Evolutionary conservation across 352 stramenopile species (phyloP).

Genomic region (Phytophthora tubulina): DNA sequence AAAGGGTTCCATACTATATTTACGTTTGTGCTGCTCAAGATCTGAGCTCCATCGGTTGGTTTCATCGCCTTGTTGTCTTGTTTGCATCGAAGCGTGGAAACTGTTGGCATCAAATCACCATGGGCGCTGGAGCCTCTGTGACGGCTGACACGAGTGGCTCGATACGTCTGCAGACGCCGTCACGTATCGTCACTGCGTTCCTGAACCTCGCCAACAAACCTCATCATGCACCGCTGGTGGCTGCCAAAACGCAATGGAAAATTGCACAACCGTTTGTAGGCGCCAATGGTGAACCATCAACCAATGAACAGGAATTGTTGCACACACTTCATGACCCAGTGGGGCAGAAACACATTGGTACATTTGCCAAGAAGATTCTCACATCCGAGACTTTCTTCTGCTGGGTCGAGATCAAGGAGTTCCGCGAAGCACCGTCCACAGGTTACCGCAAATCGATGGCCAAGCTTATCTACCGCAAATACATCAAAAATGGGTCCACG

Average conservation of each 20-base stretch:
- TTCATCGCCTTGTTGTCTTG: constrained; percentile 19
- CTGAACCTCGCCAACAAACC: constrained; percentile 69
- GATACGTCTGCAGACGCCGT: constrained; percentile 54
- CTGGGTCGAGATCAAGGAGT: constrained; percentile 90
- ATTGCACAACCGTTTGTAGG: constrained; percentile 65
- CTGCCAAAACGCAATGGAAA: constrained; percentile 84
- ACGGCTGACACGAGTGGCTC: constrained; percentile 25
- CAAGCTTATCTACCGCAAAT: constrained; percentile 90
- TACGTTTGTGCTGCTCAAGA: constrained; percentile 1
- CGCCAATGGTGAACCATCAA: constrained; percentile 54
- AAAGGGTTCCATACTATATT: constrained; percentile 21
- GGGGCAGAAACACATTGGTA: constrained; percentile 83
- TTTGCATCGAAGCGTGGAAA: constrained; percentile 8
- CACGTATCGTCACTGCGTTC: constrained; percentile 58
- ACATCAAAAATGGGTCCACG: constrained; percentile 77
- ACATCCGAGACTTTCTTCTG: constrained; percentile 88
- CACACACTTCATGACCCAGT: constrained; percentile 81
- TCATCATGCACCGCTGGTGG: constrained; percentile 74
- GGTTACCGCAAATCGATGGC: constrained; percentile 78
- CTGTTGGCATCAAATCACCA: constrained; percentile 6
- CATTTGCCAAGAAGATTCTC: constrained; percentile 86
- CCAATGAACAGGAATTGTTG: constrained; percentile 76
- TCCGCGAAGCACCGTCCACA: constrained; percentile 68
- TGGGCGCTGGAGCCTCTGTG: constrained; percentile 59
- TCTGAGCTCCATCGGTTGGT: constrained; percentile 17